Evolutionary conservation across 352 stramenopile genomes (phyloP).

Genomic region (Phytopythium ostracodes): DNA sequence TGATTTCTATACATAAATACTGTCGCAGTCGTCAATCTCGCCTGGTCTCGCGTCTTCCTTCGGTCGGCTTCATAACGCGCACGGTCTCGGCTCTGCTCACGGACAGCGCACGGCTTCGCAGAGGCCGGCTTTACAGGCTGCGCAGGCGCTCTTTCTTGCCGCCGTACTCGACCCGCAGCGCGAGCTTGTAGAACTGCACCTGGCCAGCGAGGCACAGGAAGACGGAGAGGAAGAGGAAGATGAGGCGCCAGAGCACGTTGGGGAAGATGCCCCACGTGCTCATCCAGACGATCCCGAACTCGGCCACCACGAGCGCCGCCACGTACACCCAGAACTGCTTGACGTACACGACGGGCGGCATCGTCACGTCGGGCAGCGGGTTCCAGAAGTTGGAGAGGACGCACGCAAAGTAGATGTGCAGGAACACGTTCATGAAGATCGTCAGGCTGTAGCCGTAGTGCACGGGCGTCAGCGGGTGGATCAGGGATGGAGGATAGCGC

Average conservation of each 20-base stretch:
- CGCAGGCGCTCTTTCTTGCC: conserved; percentile 78
- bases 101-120: not conserved
- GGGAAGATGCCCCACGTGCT: conserved; percentile 77
- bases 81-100: not conserved
- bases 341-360: conserved; percentile 72
- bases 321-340: conserved; percentile 71
- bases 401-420: conserved; percentile 72
- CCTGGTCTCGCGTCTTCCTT: not conserved
- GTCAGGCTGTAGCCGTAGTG: conserved; percentile 73
- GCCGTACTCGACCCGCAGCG: conserved; percentile 64
- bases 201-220: conserved; percentile 59
- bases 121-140: conserved; percentile 41
- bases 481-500: conserved; percentile 48
- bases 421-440: conserved; percentile 76
- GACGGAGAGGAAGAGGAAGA: conserved; percentile 49
- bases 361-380: conserved; percentile 38
- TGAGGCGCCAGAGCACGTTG: conserved; percentile 72
- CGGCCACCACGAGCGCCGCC: conserved; percentile 28
- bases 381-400: conserved; percentile 82
- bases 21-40: not conserved
- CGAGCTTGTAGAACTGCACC: conserved; percentile 64
- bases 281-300: conserved; percentile 74
- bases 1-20: conserved; percentile 12
- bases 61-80: no score
- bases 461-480: conserved; percentile 68